These are phyloP conservation scores for Quercus dentata DNA, from an alignment of 306 rosid species.

Conservation along the genomic window DNA sequence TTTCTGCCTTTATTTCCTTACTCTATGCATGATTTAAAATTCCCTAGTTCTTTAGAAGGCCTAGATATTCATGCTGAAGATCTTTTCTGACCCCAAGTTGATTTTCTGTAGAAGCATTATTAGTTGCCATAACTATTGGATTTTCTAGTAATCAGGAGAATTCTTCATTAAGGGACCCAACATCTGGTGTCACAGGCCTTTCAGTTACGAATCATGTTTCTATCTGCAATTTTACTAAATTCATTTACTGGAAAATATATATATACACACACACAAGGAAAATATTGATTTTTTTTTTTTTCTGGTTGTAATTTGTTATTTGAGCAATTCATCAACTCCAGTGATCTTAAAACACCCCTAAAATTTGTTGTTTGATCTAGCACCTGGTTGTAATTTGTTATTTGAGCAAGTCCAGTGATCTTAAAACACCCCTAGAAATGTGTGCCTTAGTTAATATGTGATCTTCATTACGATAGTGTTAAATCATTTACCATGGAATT, in stretches of 20 bases:
- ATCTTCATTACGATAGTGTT: not conserved
- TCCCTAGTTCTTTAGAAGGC: not conserved
- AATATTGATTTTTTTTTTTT: no score
- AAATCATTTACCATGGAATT: not conserved
- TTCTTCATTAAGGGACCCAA: not conserved
- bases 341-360: not conserved
- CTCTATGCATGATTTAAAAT: constrained; percentile 10
- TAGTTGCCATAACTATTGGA: not conserved
- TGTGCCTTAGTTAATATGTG: not conserved
- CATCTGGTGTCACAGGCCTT: no score
- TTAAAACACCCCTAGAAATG: not conserved
- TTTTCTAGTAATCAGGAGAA: not conserved
- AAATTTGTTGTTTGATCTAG: no score
- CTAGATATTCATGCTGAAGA: not conserved
- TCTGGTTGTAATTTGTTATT: no score
- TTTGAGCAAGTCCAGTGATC: no score
- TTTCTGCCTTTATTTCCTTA: not conserved
- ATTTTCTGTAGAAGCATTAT: not conserved
- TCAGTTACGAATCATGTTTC: no score
- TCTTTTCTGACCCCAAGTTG: not conserved
- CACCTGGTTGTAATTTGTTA: no score
- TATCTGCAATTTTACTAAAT: no score
- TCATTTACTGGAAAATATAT: no score
- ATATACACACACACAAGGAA: no score
- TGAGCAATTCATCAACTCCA: no score